These are phyloP conservation scores for Linnemannia exigua DNA, from an alignment of 192 early-diverging fungal genomes.

Conservation along the genomic window DNA sequence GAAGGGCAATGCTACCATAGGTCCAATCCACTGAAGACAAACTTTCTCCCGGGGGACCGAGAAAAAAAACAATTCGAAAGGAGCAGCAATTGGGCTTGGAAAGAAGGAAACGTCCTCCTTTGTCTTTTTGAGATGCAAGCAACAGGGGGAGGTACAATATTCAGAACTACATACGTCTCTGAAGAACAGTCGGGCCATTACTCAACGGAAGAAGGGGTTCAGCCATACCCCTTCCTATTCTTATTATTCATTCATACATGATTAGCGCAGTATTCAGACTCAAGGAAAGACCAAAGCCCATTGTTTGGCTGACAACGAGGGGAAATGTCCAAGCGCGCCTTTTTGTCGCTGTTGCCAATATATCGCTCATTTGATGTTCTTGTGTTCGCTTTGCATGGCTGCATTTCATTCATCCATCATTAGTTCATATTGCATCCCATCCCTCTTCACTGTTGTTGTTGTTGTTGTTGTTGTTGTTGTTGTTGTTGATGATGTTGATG, in stretches of 20 bases:
- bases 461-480: not conserved
- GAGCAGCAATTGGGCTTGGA: not conserved
- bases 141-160: not conserved
- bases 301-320: not conserved
- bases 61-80: not conserved
- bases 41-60: not conserved
- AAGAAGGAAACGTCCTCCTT: not conserved
- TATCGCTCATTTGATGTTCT: not conserved
- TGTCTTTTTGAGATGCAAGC: not conserved
- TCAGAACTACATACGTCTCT: too few species aligned
- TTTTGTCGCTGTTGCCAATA: not conserved
- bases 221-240: too few species aligned
- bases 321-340: not conserved
- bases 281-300: not conserved
- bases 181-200: too few species aligned
- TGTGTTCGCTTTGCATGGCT: too few species aligned
- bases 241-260: not conserved
- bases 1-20: not conserved
- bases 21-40: not conserved
- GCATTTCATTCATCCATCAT: slow-evolving; percentile 14
- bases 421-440: not conserved
- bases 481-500: not conserved
- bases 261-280: not conserved
- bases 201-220: too few species aligned
- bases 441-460: not conserved